Conservation (phyloP, 306 rosid species). For the Cercis canadensis region DNA sequence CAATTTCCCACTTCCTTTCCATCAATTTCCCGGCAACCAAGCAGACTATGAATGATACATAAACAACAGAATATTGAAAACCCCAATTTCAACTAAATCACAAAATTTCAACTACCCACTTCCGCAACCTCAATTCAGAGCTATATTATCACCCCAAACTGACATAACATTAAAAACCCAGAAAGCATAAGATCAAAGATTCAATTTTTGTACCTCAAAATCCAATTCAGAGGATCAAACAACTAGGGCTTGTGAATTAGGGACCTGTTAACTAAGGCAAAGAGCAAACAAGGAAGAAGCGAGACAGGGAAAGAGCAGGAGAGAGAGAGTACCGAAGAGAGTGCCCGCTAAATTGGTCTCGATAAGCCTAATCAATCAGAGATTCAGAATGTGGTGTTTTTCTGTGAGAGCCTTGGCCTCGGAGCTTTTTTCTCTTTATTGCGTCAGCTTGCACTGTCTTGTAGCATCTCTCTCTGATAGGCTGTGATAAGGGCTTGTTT, state of each 20-base stretch:
- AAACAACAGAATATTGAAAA: too few species aligned
- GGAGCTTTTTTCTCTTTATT: not conserved
- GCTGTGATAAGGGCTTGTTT: constrained; percentile 67
- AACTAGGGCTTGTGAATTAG: constrained; percentile 34
- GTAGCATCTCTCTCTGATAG: constrained; percentile 36
- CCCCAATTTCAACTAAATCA: not conserved
- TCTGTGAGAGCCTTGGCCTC: not conserved
- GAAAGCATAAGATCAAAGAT: not conserved
- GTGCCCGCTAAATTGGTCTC: constrained; percentile 43
- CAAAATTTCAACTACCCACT: constrained; percentile 14
- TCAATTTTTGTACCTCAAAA: constrained; percentile 39
- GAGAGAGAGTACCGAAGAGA: constrained; percentile 59
- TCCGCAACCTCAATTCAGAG: constrained; percentile 6
- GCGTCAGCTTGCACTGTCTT: constrained; percentile 28
- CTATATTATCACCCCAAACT: not conserved
- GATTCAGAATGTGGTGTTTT: not conserved
- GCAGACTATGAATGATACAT: too few species aligned
- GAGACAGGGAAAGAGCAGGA: too few species aligned
- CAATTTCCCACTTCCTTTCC: constrained; percentile 7
- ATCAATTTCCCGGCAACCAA: constrained; percentile 27
- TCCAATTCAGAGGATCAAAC: constrained; percentile 36
- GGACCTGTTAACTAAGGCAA: not conserved
- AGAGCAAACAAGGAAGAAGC: not conserved
- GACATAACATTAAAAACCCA: not conserved
- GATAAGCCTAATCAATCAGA: constrained; percentile 37